These are phyloP conservation scores for Yarrowia sp. DNA, from an alignment of 805 yeast genomes.

Conservation along the genomic window DNA sequence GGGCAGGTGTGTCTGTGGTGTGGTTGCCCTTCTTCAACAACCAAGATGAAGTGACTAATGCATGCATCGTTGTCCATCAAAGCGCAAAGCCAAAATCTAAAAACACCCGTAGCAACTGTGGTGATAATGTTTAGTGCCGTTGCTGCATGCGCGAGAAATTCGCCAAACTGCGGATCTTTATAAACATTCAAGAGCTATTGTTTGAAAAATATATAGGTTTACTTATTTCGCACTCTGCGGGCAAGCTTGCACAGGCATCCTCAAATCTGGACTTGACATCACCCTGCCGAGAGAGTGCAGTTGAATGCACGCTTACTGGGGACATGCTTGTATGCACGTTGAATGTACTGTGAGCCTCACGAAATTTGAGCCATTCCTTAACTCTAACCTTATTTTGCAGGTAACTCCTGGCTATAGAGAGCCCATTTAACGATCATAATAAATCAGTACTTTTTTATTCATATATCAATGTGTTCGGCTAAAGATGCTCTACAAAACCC, in stretches of 20 bases:
- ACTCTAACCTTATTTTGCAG: too few relatives aligned
- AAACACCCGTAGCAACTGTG: slow-evolving; percentile 1
- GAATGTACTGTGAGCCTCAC: too few relatives aligned
- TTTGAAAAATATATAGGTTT: too few relatives aligned
- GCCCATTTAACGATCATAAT: too few relatives aligned
- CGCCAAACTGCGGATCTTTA: background rate
- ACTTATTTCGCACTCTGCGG: too few relatives aligned
- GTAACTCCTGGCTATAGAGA: too few relatives aligned
- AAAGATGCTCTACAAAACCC: too few relatives aligned
- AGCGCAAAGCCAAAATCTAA: slow-evolving; percentile 14
- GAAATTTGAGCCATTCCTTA: too few relatives aligned
- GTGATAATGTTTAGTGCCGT: slow-evolving; percentile 5
- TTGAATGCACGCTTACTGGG: background rate
- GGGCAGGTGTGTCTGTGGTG: background rate
- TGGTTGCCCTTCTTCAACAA: background rate
- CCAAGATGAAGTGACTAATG: slow-evolving; percentile 1
- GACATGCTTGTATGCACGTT: background rate
- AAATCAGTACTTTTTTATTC: too few relatives aligned
- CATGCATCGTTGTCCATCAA: slow-evolving; percentile 10
- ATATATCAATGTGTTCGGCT: too few relatives aligned
- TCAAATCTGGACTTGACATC: background rate
- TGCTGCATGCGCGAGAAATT: slow-evolving; percentile 5
- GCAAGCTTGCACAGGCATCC: too few relatives aligned
- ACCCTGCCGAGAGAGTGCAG: background rate
- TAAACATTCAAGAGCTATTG: too few relatives aligned